A percentile compares a stretch with the other conserved stretches of the same genome.
Evolutionary conservation across 139 green algal species (phyloP).

Genomic region (Asterochloris erici): DNA sequence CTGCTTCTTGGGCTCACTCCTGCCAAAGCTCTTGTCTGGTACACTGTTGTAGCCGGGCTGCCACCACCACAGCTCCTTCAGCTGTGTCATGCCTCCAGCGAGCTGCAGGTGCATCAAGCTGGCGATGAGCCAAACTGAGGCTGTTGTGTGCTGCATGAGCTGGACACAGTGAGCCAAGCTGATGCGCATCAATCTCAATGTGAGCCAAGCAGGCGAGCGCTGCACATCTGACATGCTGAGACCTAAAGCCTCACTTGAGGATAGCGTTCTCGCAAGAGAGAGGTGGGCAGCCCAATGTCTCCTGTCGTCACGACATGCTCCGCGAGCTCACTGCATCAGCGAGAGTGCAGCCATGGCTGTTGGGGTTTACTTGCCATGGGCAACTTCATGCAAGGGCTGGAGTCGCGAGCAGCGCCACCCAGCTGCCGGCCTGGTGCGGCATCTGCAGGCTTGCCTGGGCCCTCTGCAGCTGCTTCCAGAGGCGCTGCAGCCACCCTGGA

Average conservation of each 20-base stretch:
- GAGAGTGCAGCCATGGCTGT: too few relatives aligned
- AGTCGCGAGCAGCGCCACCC: too few relatives aligned
- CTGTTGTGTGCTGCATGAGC: background rate
- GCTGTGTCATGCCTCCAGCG: slow-evolving; percentile 21
- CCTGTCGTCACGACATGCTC: slow-evolving; percentile 60
- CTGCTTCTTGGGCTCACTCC: slow-evolving; percentile 32
- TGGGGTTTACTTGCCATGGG: too few relatives aligned
- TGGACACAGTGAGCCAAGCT: background rate
- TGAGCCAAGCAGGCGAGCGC: too few relatives aligned
- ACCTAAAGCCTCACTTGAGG: slow-evolving; percentile 18
- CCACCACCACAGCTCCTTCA: slow-evolving; percentile 68
- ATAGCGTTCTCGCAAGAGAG: slow-evolving; percentile 37
- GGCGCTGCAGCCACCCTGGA: too few relatives aligned
- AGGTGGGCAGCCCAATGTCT: slow-evolving; percentile 54
- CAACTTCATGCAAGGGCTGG: too few relatives aligned
- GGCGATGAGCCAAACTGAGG: background rate
- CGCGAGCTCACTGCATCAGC: slow-evolving; percentile 28
- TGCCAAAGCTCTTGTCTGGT: slow-evolving; percentile 25
- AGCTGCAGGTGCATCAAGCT: slow-evolving; percentile 24
- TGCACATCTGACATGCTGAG: background rate
- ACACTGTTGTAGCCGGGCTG: slow-evolving; percentile 44
- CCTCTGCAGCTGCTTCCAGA: too few relatives aligned
- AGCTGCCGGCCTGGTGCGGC: too few relatives aligned
- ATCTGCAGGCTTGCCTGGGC: too few relatives aligned
- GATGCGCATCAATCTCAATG: background rate